Conservation (phyloP, 441 rosid species). For the Populus trichocarpa region DNA sequence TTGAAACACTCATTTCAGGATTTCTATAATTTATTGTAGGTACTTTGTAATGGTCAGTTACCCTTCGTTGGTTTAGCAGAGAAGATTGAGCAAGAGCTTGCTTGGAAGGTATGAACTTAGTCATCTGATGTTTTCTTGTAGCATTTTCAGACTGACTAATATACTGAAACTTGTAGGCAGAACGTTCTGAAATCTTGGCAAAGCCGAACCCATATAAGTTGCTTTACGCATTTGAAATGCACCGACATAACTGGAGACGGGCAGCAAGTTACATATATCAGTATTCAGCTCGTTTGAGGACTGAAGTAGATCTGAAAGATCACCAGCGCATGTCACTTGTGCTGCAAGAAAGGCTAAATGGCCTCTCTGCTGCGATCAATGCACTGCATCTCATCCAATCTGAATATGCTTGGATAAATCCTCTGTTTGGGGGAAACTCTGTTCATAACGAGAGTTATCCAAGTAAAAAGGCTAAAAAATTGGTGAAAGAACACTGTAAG, state of each 20-base stretch:
- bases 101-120: conserved; percentile 76
- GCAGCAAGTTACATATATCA: conserved; percentile 89
- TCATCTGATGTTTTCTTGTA: not conserved
- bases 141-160: conserved; percentile 17
- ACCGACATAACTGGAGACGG: conserved; percentile 87
- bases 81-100: conserved; percentile 91
- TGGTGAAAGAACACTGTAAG: conserved; percentile 52
- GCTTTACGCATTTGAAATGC: conserved; percentile 95
- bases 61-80: conserved; percentile 90
- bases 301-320: conserved; percentile 56
- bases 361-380: conserved; percentile 89
- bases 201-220: conserved; percentile 88
- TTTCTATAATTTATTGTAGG: conserved; percentile 38
- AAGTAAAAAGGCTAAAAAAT: conserved; percentile 70
- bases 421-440: conserved; percentile 41
- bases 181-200: conserved; percentile 66
- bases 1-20: not conserved
- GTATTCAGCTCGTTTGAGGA: conserved; percentile 72
- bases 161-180: conserved; percentile 59
- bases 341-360: conserved; percentile 87
- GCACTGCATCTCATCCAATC: conserved; percentile 86
- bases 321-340: conserved; percentile 47
- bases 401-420: conserved; percentile 88
- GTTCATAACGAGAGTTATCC: conserved; percentile 46
- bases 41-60: conserved; percentile 83